Base-by-base conservation (phyloP, 768 basidiomycete species). In the Leccinum ochraceum region DNA sequence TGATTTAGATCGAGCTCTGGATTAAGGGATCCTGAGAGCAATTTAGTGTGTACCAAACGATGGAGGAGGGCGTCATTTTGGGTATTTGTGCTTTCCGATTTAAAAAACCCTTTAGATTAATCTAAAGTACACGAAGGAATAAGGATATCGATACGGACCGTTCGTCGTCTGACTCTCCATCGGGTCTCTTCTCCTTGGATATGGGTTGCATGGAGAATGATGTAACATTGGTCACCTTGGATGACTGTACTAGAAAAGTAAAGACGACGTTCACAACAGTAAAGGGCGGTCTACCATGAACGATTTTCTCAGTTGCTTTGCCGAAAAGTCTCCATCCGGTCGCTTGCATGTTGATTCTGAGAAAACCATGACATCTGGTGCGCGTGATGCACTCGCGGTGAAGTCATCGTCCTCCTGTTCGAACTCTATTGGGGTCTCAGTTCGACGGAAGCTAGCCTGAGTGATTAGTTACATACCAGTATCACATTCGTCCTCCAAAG, bases 11-110 rank as follows among this genome's bases (percentile, higher is more conserved):
- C 71, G 17, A 91, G 77, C 4, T 87, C 85, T 2, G 82, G 75
- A 67, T 86, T 80, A 8, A 88, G 72, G 6, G 89, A 90, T 10
- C 89, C 90, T 9, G 92, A 89, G 6, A 94, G 77, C 5, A 94
- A 76, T 63, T 87, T 81, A 0, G 92, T 93, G 70, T 94, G 92
- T 16, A 94, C 82, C 6, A 94, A 78, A 55, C 84, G 86, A 71
- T 93, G 90, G 14, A 94, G 81, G 26, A 89, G 72, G 1, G 86
- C 87, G 69, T 94, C 92, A 56, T 94, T 94, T 64, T 89, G 86
- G 10, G 78, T 75, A 70, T 91, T 90, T 20, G 88, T 83, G 53
- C 93, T 94, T 67, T 11, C 50, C 48, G 53, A 46, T 46, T 54
- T 39, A 53, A 56, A 60, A 37, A 48, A 42, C 14, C 32, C 58